Conservation (phyloP, 192 early-diverging fungal species). For the Coemansia sp. region DNA sequence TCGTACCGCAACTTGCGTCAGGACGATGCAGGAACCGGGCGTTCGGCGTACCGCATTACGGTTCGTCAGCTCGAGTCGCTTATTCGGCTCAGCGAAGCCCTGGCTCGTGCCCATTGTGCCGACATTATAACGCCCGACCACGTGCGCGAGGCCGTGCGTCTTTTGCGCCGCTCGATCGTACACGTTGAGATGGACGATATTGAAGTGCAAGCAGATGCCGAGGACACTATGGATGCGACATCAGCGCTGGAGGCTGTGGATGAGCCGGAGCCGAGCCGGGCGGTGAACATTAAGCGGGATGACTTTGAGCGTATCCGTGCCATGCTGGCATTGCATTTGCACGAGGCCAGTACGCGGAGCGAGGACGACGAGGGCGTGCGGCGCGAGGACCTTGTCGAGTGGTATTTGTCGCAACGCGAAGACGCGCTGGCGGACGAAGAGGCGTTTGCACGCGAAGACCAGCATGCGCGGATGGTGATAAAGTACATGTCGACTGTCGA, state of each 20-base stretch:
- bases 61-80: conserved; percentile 96
- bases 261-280: conserved; percentile 13
- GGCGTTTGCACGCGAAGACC: conserved; percentile 57
- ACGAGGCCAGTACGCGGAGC: conserved; percentile 24
- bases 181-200: conserved; percentile 77
- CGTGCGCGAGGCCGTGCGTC: conserved; percentile 80
- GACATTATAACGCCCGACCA: conserved; percentile 66
- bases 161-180: conserved; percentile 89
- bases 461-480: conserved; percentile 67
- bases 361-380: conserved; percentile 42
- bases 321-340: conserved; percentile 56
- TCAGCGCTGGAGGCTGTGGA: not conserved
- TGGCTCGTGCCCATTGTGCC: conserved; percentile 82
- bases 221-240: conserved; percentile 23
- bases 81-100: conserved; percentile 92
- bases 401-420: conserved; percentile 72
- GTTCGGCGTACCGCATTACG: conserved; percentile 85
- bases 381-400: conserved; percentile 62
- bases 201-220: conserved; percentile 19
- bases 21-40: conserved; percentile 67
- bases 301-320: conserved; percentile 57
- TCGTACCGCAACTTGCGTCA: conserved; percentile 87
- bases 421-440: conserved; percentile 64
- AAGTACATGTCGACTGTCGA: conserved; percentile 67
- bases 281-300: conserved; percentile 62